phyloP scores from a whole-genome alignment of 495 filamentous ascomycete species.

The Aspergillus baeticus region DNA sequence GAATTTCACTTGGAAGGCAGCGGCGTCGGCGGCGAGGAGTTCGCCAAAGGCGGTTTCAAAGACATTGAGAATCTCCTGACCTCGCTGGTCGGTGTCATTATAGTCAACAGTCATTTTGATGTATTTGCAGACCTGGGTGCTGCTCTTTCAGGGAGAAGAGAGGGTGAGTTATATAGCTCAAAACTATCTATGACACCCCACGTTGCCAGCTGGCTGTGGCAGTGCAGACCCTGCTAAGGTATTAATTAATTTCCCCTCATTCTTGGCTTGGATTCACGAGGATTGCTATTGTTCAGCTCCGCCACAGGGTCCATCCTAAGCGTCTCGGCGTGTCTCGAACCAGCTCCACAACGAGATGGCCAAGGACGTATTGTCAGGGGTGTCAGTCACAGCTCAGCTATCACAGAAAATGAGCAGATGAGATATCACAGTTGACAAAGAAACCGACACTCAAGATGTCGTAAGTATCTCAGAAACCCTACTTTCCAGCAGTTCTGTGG shows the following conservation, averaged over 20 bases:
- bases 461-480: too few relatives aligned
- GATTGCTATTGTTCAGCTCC: not conserved
- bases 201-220: not conserved
- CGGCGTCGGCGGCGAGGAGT: conserved; percentile 13
- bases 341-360: too few relatives aligned
- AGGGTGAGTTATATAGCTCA: too few relatives aligned
- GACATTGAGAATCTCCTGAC: conserved; percentile 16
- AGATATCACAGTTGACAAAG: too few relatives aligned
- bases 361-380: too few relatives aligned
- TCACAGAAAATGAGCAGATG: too few relatives aligned
- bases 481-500: too few relatives aligned
- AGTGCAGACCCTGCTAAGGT: not conserved
- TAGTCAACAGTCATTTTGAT: conserved; percentile 8
- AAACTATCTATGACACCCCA: too few relatives aligned
- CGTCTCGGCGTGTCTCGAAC: not conserved
- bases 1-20: conserved; percentile 20
- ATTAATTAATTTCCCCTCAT: not conserved
- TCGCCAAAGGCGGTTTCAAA: conserved; percentile 10
- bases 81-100: conserved; percentile 9
- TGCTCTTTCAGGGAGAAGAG: not conserved
- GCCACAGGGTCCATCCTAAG: not conserved
- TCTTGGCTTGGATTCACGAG: not conserved
- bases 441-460: too few relatives aligned
- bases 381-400: too few relatives aligned
- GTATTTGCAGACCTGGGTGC: not conserved